These are phyloP conservation scores for Phytophthora palmivora DNA, from an alignment of 352 stramenopile genomes.

Conservation along the genomic window DNA sequence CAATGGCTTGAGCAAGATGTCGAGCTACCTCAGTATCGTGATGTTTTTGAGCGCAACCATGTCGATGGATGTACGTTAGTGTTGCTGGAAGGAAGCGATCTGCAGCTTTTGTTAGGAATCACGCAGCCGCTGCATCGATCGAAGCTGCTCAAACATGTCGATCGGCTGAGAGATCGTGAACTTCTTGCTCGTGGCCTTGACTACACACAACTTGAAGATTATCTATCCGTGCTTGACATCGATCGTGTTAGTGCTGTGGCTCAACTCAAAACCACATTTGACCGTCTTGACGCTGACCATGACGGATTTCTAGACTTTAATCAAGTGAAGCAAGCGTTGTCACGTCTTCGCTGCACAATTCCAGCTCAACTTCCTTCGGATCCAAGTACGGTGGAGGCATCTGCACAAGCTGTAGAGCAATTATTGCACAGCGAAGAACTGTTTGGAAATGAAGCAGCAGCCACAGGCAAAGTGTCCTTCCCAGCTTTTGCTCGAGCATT, in stretches of 20 bases:
- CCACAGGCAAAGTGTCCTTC: slow-evolving; percentile 52
- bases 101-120: slow-evolving; percentile 72
- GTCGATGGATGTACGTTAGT: slow-evolving; percentile 75
- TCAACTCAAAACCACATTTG: slow-evolving; percentile 74
- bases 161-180: slow-evolving; percentile 70
- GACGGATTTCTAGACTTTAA: slow-evolving; percentile 66
- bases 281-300: slow-evolving; percentile 64
- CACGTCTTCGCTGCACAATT: slow-evolving; percentile 38
- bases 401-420: slow-evolving; percentile 42
- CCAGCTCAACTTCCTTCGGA: not conserved
- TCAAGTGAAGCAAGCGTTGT: slow-evolving; percentile 54
- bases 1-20: slow-evolving; percentile 59
- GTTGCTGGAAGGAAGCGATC: slow-evolving; percentile 60
- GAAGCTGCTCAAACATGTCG: slow-evolving; percentile 58
- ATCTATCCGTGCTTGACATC: slow-evolving; percentile 71
- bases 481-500: slow-evolving; percentile 65
- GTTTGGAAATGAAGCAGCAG: slow-evolving; percentile 29
- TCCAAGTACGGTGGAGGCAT: slow-evolving; percentile 14
- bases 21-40: slow-evolving; percentile 57
- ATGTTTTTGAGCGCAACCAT: slow-evolving; percentile 56
- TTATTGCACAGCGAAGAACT: slow-evolving; percentile 43
- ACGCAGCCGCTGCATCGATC: slow-evolving; percentile 64
- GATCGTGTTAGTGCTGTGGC: slow-evolving; percentile 72
- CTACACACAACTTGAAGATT: slow-evolving; percentile 78
- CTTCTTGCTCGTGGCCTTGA: slow-evolving; percentile 67